These are phyloP conservation scores for Colletotrichum viniferum DNA, from an alignment of 2,329 filamentous ascomycete species.

Conservation along the genomic window DNA sequence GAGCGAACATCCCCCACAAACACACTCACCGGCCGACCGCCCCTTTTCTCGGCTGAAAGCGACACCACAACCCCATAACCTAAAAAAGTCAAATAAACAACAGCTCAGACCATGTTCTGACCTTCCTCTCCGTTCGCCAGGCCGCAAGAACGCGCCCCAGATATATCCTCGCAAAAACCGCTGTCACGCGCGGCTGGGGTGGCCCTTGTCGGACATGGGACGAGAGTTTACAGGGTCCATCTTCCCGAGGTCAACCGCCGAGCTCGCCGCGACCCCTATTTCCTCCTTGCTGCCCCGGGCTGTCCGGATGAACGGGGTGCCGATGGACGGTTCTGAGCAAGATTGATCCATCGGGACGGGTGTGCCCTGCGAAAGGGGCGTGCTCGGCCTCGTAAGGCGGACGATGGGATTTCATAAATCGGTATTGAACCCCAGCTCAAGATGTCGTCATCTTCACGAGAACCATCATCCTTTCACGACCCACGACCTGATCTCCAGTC, in stretches of 20 bases:
- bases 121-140: background rate
- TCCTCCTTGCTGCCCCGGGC: background rate
- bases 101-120: background rate
- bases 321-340: background rate
- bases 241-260: background rate
- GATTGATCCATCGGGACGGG: background rate
- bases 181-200: background rate
- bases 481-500: background rate
- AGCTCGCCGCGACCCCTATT: background rate
- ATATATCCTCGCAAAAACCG: background rate
- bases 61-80: background rate
- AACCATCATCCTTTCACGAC: background rate
- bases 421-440: rapidly evolving
- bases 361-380: background rate
- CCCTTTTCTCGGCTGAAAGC: background rate
- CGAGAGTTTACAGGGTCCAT: background rate
- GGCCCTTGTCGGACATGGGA: background rate
- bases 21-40: background rate
- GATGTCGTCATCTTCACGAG: background rate
- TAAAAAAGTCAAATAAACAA: background rate
- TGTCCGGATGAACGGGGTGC: background rate
- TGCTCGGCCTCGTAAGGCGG: background rate
- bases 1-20: background rate
- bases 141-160: background rate
- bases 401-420: background rate